phyloP scores from a whole-genome alignment of 2,329 filamentous ascomycete species.

The Fusarium phyllophilum region DNA sequence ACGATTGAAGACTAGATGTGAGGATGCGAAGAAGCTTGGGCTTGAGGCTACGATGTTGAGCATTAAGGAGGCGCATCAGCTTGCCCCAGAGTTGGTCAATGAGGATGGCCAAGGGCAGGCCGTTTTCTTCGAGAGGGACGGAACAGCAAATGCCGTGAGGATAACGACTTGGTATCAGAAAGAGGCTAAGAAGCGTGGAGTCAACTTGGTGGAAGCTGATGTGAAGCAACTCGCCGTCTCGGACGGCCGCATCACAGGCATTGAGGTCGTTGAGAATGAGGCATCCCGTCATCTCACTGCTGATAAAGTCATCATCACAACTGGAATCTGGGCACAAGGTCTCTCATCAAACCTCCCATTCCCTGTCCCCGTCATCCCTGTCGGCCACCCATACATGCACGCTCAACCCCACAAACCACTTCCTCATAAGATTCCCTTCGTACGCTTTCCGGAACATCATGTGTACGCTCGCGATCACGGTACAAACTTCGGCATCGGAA shows the following conservation, averaged over 20 bases:
- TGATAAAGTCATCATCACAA: conserved; percentile 37
- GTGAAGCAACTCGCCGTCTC: conserved; percentile 15
- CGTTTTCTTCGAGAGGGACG: conserved; percentile 28
- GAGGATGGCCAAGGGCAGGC: conserved; percentile 10
- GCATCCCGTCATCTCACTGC: conserved; percentile 1
- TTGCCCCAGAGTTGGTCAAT: conserved; percentile 35
- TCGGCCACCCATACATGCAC: conserved; percentile 40
- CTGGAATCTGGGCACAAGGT: conserved; percentile 40
- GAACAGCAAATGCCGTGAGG: conserved; percentile 31
- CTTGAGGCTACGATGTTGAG: conserved; percentile 17
- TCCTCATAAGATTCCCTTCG: background rate
- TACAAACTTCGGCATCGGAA: conserved; percentile 32
- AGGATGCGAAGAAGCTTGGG: conserved; percentile 8
- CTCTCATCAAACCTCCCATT: conserved; percentile 21
- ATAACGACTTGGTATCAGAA: conserved; percentile 35
- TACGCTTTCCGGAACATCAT: conserved; percentile 39
- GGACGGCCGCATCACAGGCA: background rate
- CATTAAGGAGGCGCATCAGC: conserved; percentile 11
- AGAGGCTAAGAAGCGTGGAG: conserved; percentile 14
- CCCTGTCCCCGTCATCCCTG: conserved; percentile 36
- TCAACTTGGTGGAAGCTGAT: conserved; percentile 12
- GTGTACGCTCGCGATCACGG: conserved; percentile 41
- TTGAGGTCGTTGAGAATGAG: background rate
- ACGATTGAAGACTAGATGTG: conserved; percentile 8
- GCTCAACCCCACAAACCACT: background rate